Base-by-base conservation (phyloP, 1,139 yeast genomes). In the Sugiyamaella sp. region DNA sequence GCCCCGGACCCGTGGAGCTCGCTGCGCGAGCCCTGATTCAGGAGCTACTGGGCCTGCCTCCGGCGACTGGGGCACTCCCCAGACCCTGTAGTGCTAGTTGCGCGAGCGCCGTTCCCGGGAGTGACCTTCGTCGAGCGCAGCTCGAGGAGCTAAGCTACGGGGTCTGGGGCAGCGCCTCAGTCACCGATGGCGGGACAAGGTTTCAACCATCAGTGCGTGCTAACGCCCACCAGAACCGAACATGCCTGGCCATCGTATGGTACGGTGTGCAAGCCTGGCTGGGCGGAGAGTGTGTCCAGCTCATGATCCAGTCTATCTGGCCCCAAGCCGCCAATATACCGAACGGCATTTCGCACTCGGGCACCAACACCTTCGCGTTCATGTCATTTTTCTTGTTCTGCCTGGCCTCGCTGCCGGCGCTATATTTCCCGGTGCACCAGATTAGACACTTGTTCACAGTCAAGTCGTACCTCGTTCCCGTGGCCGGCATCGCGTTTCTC, bases 221-320 rank as follows among this genome's bases (percentile, higher is more conserved):
- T n/a, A n/a, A n/a, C n/a, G n/a, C n/a, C n/a, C n/a, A n/a, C n/a
- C 14, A 39, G 42, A 86, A 86, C 66, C 78, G 96, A 73, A 89
- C 86, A 40, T 88, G 86, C 33, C 85, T 88, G 89, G 86, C 90
- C 29, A 80, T 85, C 60, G 81, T 89, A 50, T 89, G 96, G 96
- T 87, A 85, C 63, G 83, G 93, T 39, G 95, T 87, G 29, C 96
- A 88, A 68, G 78, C 86, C 32, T 84, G 89, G 74, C 80, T 89
- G 57, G 95, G 95, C 56, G 95, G 93, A 46, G 82, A 89, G 57
- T 86, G 95, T 63, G 82, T 90, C 39, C 84, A 83, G 55, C 75
- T 88, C 43, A 69, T 74, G 71, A 61, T 80, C 40, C 59, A 66
- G 51, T 74, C 81, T 12, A 71, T 77, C 47, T 74, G 77, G 74